A percentile compares a stretch with the other conserved stretches of the same genome.
These are phyloP conservation scores for Fragaria ananassa DNA, from an alignment of 306 rosid species.

Conservation along the genomic window DNA sequence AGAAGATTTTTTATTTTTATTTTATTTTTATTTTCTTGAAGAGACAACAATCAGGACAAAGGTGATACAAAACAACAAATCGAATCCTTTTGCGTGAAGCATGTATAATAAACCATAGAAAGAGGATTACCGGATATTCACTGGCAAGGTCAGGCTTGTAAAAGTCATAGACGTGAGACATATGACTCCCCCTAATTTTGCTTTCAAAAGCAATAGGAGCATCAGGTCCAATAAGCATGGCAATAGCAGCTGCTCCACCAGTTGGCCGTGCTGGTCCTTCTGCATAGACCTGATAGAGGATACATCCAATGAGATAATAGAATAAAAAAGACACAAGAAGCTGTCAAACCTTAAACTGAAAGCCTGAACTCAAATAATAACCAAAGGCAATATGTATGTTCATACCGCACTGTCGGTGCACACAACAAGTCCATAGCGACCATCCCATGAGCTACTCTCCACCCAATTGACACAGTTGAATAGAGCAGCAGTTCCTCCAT, in stretches of 20 bases:
- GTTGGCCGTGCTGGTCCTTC: slow-evolving; percentile 99
- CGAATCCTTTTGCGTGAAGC: background rate
- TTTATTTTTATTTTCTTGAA: too few species aligned
- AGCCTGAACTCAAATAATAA: background rate
- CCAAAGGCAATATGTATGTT: slow-evolving; percentile 17
- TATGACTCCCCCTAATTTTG: slow-evolving; percentile 89
- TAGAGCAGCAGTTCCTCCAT: slow-evolving; percentile 97
- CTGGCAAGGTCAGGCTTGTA: slow-evolving; percentile 98
- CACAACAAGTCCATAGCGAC: slow-evolving; percentile 97
- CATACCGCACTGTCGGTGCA: slow-evolving; percentile 96
- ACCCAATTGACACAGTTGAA: slow-evolving; percentile 99
- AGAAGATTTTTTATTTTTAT: background rate
- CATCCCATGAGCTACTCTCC: slow-evolving; percentile 98
- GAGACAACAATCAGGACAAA: slow-evolving; percentile 3
- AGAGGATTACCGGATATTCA: slow-evolving; percentile 83
- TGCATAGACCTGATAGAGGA: slow-evolving; percentile 80
- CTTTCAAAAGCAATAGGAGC: slow-evolving; percentile 93
- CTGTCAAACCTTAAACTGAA: background rate
- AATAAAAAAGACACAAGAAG: background rate
- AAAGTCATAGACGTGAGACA: slow-evolving; percentile 93
- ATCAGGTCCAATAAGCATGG: slow-evolving; percentile 88
- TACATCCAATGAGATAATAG: slow-evolving; percentile 16
- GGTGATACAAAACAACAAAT: background rate
- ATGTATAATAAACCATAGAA: background rate
- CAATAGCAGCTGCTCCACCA: slow-evolving; percentile 99